Evolutionary conservation across 1,139 yeast genomes (phyloP).

Genomic region (Taphrina deformans): DNA sequence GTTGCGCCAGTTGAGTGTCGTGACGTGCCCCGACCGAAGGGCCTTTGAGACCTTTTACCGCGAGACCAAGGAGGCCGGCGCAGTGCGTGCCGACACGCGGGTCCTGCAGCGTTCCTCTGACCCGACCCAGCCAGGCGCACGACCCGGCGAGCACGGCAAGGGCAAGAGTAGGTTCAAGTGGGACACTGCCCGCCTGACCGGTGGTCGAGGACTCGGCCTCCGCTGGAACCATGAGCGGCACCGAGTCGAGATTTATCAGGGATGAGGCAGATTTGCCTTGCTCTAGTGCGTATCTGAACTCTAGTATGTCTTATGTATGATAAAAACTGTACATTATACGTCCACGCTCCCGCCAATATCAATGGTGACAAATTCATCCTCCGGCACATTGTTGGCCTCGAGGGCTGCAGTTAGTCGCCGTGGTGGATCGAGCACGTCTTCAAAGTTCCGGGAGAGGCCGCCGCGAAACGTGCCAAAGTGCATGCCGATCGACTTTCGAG

Average conservation of each 20-base stretch:
- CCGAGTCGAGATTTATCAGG: constrained; percentile 27
- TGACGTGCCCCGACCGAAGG: background rate
- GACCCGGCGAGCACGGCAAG: background rate
- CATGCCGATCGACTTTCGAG: constrained; percentile 72
- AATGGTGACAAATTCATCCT: constrained; percentile 23
- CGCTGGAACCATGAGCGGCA: constrained; percentile 23
- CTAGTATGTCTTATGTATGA: background rate
- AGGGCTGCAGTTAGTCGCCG: constrained; percentile 5
- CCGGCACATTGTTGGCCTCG: background rate
- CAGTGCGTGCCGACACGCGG: background rate
- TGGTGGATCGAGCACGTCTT: constrained; percentile 75
- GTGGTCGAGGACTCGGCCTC: constrained; percentile 24
- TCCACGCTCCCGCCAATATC: constrained; percentile 30
- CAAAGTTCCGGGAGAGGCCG: constrained; percentile 68
- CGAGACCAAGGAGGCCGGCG: background rate
- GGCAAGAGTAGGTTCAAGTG: constrained; percentile 6
- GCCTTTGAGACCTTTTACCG: background rate
- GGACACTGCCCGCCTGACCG: constrained; percentile 20
- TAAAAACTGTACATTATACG: background rate
- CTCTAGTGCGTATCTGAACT: background rate
- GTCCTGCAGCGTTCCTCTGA: background rate
- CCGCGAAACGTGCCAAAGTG: constrained; percentile 87
- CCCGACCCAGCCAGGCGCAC: background rate
- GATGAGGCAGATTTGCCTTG: background rate
- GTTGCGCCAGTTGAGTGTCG: background rate